These are phyloP conservation scores for Botryotinia narcissicola DNA, from an alignment of 2,329 filamentous ascomycete genomes.

Conservation along the genomic window DNA sequence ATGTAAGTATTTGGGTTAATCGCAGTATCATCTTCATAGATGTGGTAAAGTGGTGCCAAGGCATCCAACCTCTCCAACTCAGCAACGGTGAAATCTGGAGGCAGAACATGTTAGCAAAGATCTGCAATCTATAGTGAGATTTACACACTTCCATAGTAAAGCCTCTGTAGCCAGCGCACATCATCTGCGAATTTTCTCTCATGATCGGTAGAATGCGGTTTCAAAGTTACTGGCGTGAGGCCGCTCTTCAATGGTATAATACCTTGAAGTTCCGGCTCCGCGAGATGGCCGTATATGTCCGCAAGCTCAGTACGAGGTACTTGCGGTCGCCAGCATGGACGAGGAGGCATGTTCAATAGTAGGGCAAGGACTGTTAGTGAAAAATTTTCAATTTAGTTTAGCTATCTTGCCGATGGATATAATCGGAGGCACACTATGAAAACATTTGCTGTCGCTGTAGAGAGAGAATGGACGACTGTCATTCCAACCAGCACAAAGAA, in stretches of 20 bases:
- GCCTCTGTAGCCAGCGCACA: constrained; percentile 11
- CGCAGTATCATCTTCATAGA: neutral
- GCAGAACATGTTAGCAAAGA: neutral
- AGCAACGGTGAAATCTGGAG: constrained; percentile 14
- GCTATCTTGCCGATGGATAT: neutral
- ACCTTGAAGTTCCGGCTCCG: neutral
- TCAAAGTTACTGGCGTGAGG: constrained; percentile 13
- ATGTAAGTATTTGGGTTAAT: neutral
- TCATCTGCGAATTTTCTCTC: neutral
- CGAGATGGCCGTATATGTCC: constrained; percentile 6
- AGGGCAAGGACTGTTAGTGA: neutral
- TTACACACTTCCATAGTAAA: neutral
- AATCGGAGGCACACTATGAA: neutral
- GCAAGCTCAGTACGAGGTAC: constrained; percentile 13
- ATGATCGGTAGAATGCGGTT: neutral
- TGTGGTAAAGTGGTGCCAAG: neutral
- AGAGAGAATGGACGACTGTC: neutral
- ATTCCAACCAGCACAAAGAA: neutral
- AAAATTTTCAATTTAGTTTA: neutral
- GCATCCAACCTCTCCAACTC: constrained; percentile 9
- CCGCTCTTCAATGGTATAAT: constrained; percentile 18
- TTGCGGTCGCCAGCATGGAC: neutral
- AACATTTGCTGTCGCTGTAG: too few species aligned
- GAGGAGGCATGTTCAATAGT: neutral
- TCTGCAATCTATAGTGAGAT: neutral